phyloP scores from a whole-genome alignment of 805 yeast genomes.

The Candida alai region DNA sequence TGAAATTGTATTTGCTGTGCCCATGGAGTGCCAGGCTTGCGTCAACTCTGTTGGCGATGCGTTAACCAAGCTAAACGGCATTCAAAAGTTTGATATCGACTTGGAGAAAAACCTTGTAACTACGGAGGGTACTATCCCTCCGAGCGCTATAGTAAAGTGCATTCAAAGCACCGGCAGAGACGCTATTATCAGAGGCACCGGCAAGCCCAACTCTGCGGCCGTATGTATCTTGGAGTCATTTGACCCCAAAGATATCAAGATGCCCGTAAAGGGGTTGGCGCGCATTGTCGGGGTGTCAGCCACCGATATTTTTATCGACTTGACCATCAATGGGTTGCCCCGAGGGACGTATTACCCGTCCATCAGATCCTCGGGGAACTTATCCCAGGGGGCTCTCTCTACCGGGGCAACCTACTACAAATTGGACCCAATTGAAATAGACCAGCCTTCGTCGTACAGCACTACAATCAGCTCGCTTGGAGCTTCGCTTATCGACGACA shows the following conservation, averaged over 20 bases:
- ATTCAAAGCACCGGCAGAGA: constrained; percentile 77
- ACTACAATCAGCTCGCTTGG: constrained; percentile 35
- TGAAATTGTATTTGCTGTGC: constrained; percentile 80
- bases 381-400: constrained; percentile 66
- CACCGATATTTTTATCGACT: constrained; percentile 60
- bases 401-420: constrained; percentile 52
- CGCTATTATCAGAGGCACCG: constrained; percentile 90
- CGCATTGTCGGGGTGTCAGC: constrained; percentile 69
- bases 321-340: constrained; percentile 71
- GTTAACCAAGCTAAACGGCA: constrained; percentile 47
- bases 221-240: constrained; percentile 84
- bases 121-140: constrained; percentile 69
- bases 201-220: constrained; percentile 82
- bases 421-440: constrained; percentile 40
- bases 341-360: constrained; percentile 66
- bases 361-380: constrained; percentile 68
- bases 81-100: constrained; percentile 53
- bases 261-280: constrained; percentile 82
- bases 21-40: constrained; percentile 75
- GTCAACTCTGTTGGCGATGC: constrained; percentile 56
- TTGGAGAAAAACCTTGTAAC: constrained; percentile 57
- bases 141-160: constrained; percentile 65
- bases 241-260: constrained; percentile 38
- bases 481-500: constrained; percentile 19
- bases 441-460: constrained; percentile 18